phyloP scores from a whole-genome alignment of 2,329 filamentous ascomycete genomes.

The Penicillium sp. region DNA sequence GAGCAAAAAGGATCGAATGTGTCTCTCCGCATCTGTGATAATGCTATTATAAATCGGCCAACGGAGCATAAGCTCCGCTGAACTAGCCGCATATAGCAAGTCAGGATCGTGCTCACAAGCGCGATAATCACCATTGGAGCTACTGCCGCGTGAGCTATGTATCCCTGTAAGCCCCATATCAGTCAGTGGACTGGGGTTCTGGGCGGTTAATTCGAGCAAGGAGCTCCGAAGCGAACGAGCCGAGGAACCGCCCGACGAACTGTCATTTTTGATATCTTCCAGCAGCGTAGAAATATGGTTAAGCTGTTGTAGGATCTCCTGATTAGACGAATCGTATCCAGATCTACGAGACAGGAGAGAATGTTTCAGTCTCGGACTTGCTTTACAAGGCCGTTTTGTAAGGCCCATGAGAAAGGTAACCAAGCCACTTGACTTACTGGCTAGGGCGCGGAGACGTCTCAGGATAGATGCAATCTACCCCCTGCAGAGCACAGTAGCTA shows the following conservation, averaged over 20 bases:
- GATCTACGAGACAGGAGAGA: constrained; percentile 7
- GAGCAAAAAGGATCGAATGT: constrained; percentile 23
- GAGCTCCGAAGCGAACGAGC: constrained; percentile 16
- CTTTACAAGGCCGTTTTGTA: background rate
- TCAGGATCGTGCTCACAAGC: constrained; percentile 18
- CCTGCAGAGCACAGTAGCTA: constrained; percentile 24
- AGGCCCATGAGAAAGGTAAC: background rate
- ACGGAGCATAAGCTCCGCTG: constrained; percentile 23
- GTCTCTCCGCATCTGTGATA: constrained; percentile 21
- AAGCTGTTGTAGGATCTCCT: constrained; percentile 22
- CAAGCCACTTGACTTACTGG: constrained; percentile 18
- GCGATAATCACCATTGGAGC: constrained; percentile 13
- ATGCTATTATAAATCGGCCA: constrained; percentile 24
- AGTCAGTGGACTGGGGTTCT: constrained; percentile 13
- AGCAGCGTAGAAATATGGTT: constrained; percentile 21
- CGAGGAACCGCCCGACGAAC: constrained; percentile 13
- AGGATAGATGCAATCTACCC: constrained; percentile 24
- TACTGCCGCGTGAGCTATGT: constrained; percentile 1
- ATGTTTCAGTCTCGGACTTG: background rate
- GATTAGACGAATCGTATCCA: constrained; percentile 17
- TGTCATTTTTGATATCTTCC: constrained; percentile 23
- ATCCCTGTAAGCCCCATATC: constrained; percentile 8
- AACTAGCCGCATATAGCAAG: constrained; percentile 21
- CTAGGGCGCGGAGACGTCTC: constrained; percentile 18
- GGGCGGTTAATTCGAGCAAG: constrained; percentile 14